phyloP scores from a whole-genome alignment of 192 early-diverging fungal genomes.

The Chytriomyces hyalinus region DNA sequence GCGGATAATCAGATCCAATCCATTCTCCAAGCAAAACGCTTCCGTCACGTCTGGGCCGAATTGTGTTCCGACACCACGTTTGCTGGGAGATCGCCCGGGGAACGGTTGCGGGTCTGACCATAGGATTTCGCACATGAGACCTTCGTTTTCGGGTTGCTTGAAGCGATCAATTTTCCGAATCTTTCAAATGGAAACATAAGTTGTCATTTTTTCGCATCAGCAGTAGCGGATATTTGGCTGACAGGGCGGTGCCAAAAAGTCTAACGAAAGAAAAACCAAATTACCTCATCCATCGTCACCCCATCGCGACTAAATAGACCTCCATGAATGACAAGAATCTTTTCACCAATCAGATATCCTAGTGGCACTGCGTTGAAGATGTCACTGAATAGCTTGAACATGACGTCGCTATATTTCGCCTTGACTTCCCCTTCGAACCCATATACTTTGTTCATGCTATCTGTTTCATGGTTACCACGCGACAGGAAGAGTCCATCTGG shows the following conservation, averaged over 20 bases:
- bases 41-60: slow-evolving; percentile 98
- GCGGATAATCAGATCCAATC: slow-evolving; percentile 88
- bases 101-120: slow-evolving; percentile 95
- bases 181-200: neutral
- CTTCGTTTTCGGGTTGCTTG: slow-evolving; percentile 72
- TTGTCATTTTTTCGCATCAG: too few species aligned
- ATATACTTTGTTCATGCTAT: slow-evolving; percentile 99
- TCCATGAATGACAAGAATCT: slow-evolving; percentile 97
- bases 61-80: slow-evolving; percentile 93
- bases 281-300: slow-evolving; percentile 84
- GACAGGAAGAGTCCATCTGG: slow-evolving; percentile 84
- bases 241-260: too few species aligned
- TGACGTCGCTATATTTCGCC: slow-evolving; percentile 88
- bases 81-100: slow-evolving; percentile 83
- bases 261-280: neutral
- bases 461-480: slow-evolving; percentile 97
- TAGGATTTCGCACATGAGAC: slow-evolving; percentile 92
- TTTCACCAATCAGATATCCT: slow-evolving; percentile 86
- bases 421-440: slow-evolving; percentile 98
- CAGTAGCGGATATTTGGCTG: too few species aligned
- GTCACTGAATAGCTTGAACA: slow-evolving; percentile 94
- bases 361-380: slow-evolving; percentile 93
- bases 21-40: slow-evolving; percentile 83
- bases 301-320: slow-evolving; percentile 90
- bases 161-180: slow-evolving; percentile 87